Percentiles rank a stretch among this genome's conserved stretches.
Evolutionary conservation across 305 asterid genomes (phyloP).

Genomic region (Galium porrigens): DNA sequence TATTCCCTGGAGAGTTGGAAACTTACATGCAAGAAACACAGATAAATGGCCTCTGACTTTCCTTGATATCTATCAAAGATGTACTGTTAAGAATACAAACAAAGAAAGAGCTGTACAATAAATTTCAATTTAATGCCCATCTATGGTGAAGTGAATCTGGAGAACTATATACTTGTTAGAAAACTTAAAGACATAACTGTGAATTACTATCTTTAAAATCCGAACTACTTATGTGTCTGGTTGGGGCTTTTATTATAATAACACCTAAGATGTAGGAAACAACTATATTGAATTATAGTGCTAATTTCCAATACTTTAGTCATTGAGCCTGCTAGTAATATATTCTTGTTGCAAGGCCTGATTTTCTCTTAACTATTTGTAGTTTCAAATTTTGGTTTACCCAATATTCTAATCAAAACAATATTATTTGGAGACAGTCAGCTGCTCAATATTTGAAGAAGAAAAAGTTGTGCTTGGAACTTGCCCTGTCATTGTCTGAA

Average conservation of each 20-base stretch:
- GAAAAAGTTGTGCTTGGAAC: conserved; percentile 53
- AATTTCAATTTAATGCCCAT: background rate
- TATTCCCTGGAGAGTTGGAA: too few relatives aligned
- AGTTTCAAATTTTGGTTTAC: background rate
- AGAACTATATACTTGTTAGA: background rate
- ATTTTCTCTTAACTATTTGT: background rate
- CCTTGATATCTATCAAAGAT: background rate
- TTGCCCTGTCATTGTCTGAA: conserved; percentile 68
- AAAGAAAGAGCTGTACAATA: too few relatives aligned
- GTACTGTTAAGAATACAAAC: background rate
- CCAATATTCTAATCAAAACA: conserved; percentile 1
- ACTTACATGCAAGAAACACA: background rate
- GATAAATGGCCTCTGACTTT: background rate
- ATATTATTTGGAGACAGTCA: conserved; percentile 37
- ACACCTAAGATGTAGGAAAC: conserved; percentile 4
- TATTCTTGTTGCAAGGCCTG: background rate
- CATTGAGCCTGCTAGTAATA: background rate
- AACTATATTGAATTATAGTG: background rate
- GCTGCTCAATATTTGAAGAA: conserved; percentile 81
- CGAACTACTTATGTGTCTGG: background rate
- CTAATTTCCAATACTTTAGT: background rate
- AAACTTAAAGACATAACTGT: background rate
- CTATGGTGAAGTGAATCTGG: background rate
- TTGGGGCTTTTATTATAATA: background rate
- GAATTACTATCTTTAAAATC: background rate